phyloP scores from a whole-genome alignment of 345 rosid species.

The Populus euphratica region DNA sequence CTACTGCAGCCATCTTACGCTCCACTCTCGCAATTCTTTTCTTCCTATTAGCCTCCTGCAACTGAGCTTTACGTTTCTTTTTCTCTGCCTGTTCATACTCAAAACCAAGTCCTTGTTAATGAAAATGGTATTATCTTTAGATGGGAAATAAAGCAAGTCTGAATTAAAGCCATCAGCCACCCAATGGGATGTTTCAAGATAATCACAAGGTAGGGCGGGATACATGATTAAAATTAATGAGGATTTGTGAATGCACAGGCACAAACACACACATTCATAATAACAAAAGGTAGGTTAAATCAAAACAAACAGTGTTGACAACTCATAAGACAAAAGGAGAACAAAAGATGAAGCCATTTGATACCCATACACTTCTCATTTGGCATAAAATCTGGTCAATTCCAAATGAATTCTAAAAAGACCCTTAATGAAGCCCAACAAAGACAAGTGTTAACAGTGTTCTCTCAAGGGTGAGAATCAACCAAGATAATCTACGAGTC shows the following conservation, averaged over 20 bases:
- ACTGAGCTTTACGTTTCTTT: constrained; percentile 78
- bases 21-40: constrained; percentile 51
- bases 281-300: not conserved
- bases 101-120: constrained; percentile 2
- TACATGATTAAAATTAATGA: not conserved
- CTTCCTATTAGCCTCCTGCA: constrained; percentile 81
- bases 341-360: not conserved
- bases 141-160: not conserved
- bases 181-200: not conserved
- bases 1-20: constrained; percentile 83
- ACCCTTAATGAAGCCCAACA: not conserved
- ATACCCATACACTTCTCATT: not conserved
- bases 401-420: not conserved
- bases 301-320: not conserved
- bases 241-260: too few relatives aligned
- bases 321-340: not conserved
- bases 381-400: not conserved
- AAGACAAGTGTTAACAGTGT: not conserved
- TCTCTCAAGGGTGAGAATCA: too few relatives aligned
- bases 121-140: not conserved
- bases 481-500: too few relatives aligned
- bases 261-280: not conserved
- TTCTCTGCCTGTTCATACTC: constrained; percentile 64
- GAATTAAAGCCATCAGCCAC: not conserved
- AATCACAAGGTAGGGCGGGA: not conserved